Evolutionary conservation across 2,329 filamentous ascomycete species (phyloP).

Genomic region (Trichophyton simii): DNA sequence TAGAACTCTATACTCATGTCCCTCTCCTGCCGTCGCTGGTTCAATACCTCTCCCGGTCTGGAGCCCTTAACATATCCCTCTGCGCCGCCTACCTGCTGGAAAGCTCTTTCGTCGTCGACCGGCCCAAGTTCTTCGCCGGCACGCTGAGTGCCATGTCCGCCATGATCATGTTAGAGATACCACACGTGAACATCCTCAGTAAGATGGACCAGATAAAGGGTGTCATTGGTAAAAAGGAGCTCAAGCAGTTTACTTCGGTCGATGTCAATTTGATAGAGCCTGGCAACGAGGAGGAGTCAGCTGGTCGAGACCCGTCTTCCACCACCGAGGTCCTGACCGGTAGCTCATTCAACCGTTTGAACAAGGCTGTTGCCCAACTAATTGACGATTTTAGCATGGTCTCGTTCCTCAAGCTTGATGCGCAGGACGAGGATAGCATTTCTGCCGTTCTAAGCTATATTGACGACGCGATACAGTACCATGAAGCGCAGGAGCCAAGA

Average conservation of each 20-base stretch:
- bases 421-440: slow-evolving; percentile 84
- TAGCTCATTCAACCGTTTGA: slow-evolving; percentile 76
- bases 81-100: slow-evolving; percentile 92
- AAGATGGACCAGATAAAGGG: slow-evolving; percentile 97
- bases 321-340: slow-evolving; percentile 54
- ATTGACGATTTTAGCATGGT: slow-evolving; percentile 99
- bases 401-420: slow-evolving; percentile 80
- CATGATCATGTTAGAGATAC: slow-evolving; percentile 97
- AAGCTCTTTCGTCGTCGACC: slow-evolving; percentile 87
- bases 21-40: slow-evolving; percentile 79
- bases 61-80: slow-evolving; percentile 75
- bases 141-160: slow-evolving; percentile 95
- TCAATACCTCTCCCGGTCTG: slow-evolving; percentile 64
- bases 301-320: slow-evolving; percentile 42
- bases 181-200: slow-evolving; percentile 88
- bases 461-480: slow-evolving; percentile 84
- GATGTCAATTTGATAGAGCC: slow-evolving; percentile 67
- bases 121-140: slow-evolving; percentile 93
- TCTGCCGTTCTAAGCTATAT: slow-evolving; percentile 77
- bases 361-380: slow-evolving; percentile 74
- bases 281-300: slow-evolving; percentile 34
- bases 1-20: slow-evolving; percentile 95
- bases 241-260: slow-evolving; percentile 82
- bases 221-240: slow-evolving; percentile 70
- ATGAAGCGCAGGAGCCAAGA: slow-evolving; percentile 82